Percentiles rank a stretch among this genome's conserved stretches.
Conservation (phyloP, 768 basidiomycete genomes). For the Gloeopeniophorella convolvens region DNA sequence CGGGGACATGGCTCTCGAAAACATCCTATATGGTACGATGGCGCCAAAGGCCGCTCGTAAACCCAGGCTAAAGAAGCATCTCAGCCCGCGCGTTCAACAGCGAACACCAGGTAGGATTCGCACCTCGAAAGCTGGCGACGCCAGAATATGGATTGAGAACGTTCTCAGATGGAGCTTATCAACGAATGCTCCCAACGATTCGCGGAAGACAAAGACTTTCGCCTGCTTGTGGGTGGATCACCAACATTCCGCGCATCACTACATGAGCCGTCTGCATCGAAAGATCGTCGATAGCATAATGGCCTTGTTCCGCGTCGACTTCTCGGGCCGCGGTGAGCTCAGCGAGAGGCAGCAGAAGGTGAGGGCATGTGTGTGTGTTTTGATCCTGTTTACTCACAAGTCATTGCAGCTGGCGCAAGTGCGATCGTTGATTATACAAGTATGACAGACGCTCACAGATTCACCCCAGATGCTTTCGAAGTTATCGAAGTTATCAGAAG, state of each 20-base stretch:
- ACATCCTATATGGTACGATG: constrained; percentile 75
- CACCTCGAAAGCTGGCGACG: not conserved
- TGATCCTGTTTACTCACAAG: constrained; percentile 12
- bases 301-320: constrained; percentile 94
- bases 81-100: constrained; percentile 86
- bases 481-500: constrained; percentile 86
- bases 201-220: constrained; percentile 83
- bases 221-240: constrained; percentile 47
- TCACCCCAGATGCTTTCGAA: constrained; percentile 78
- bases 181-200: constrained; percentile 84
- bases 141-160: too few species aligned
- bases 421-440: constrained; percentile 3
- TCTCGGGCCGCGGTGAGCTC: constrained; percentile 86
- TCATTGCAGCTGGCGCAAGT: constrained; percentile 73
- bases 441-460: not conserved
- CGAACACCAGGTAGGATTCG: constrained; percentile 69
- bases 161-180: constrained; percentile 77
- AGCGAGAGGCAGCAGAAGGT: constrained; percentile 93
- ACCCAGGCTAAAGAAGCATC: constrained; percentile 18
- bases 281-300: constrained; percentile 96
- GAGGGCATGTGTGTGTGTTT: not conserved
- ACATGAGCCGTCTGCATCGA: not conserved
- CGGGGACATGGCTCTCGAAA: constrained; percentile 78
- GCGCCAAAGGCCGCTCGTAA: not conserved
- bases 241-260: not conserved